Base-by-base conservation (phyloP, 2,329 filamentous ascomycete species). In the Chlorencoelia australis region DNA sequence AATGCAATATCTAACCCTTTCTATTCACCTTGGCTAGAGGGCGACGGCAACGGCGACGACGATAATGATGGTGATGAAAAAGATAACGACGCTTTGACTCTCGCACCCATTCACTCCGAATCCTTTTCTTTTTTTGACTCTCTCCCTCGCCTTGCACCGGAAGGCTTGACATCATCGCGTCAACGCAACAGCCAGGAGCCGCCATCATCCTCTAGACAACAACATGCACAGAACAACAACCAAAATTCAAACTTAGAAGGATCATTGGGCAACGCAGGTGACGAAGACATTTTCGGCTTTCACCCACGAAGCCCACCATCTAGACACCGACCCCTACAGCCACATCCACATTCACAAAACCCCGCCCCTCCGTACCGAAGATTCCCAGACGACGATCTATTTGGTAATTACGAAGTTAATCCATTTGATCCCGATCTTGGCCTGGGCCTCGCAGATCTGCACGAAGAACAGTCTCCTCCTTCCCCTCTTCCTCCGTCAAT, bases 51-150 rank as follows among this genome's bases (percentile, higher is more conserved):
- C n/a, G n/a, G n/a, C n/a, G n/a, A n/a, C n/a, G n/a, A n/a, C n/a
- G n/a, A n/a, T n/a, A n/a, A n/a, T n/a, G n/a, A n/a, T n/a, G n/a
- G n/a, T n/a, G n/a, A n/a, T n/a, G n/a, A n/a, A n/a, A n/a, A n/a
- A n/a, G n/a, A n/a, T n/a, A 35, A 45, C 27, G 42, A 43, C 7
- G 36, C 38, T 19, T 30, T 49, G 14, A 46, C 35, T 7, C 42
- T 52, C 2, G 43, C 49, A 19, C 45, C 47, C 3, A 46, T 48
- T 30, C 24, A 16, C 11, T 27, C 42, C 30, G 28, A 40, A 19
- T n/a, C 33, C 21, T 21, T 35, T 33, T 39, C 29, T 19, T 41
- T 34, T 24, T 43, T 39, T 27, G 35, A 40, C n/a, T 35, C 34
- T 8, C 35, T 43, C 6, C 37, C 35, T 27, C 39, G 30, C 15